These are phyloP conservation scores for Vitis hybrid DNA, from an alignment of 177 flowering plant species.

Conservation along the genomic window DNA sequence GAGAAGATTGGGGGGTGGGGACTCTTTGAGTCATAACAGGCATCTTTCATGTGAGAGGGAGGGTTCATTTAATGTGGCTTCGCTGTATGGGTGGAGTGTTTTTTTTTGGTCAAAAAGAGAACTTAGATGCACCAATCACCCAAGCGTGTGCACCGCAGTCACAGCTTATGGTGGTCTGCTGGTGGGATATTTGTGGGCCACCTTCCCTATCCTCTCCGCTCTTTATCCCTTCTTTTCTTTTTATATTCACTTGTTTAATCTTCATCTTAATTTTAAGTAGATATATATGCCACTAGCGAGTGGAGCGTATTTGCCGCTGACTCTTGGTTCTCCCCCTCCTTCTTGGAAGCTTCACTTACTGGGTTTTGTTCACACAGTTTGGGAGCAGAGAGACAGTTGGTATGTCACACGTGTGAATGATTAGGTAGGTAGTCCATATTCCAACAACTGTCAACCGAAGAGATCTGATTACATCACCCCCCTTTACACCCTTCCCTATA, in stretches of 20 bases:
- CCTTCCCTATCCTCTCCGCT: neutral
- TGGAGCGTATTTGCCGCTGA: neutral
- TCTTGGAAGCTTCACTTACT: neutral
- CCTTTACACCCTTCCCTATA: neutral
- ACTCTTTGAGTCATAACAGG: too few species aligned
- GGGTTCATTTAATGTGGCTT: too few species aligned
- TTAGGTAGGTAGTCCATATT: neutral
- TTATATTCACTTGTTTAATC: neutral
- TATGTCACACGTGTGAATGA: neutral
- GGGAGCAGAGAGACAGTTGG: neutral
- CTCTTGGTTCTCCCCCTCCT: neutral
- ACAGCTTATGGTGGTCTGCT: slow-evolving; percentile 20
- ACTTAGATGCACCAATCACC: neutral
- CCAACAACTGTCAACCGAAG: slow-evolving; percentile 5
- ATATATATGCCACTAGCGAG: neutral
- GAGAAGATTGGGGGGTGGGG: neutral
- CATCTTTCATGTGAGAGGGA: too few species aligned
- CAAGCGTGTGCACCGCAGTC: slow-evolving; percentile 17
- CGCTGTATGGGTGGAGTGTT: too few species aligned
- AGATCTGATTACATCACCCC: neutral
- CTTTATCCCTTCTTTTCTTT: neutral
- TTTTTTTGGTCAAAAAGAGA: neutral
- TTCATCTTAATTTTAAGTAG: neutral
- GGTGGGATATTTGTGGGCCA: slow-evolving; percentile 15
- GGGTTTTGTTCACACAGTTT: neutral